Base-by-base conservation (phyloP, 345 rosid species). In the Gossypium australe region DNA sequence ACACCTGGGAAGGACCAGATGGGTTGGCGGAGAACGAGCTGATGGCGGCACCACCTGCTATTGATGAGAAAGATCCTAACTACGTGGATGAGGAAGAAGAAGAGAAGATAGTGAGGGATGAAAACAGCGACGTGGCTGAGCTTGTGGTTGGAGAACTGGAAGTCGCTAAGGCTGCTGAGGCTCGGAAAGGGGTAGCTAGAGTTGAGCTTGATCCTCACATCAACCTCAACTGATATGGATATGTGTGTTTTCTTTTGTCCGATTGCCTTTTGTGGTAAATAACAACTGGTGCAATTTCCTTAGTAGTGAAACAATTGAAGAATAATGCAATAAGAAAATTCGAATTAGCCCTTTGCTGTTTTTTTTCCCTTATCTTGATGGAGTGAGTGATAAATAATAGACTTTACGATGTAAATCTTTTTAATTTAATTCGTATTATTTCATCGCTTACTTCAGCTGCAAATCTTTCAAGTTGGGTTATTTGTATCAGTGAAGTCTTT, bases 1-100 rank as follows among this genome's bases (percentile, higher is more conserved):
- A 79, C 86, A 92, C 95, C n/a, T 92, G 98, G 97, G 97, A 92
- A 62, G 97, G 95, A 0, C 90, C 95, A 0, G 85, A 44, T 13
- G 87, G 79, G 57, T 0, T 74, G 79, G 85, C 78, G 70, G 89
- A 86, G 27, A 85, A 74, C 62, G 94, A 87, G 87, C 62, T 92
- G 76, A 75, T 70, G 1, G 80, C 84, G 1, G 75, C 58, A 43
- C 89, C 94, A 3, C 76, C 89, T 2, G 95, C 97, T 7, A 76
- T 94, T 18, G 97, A 94, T 27, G 87, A 88, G 80, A 88, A 85
- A 73, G 94, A 92, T 70, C 97, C 97, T 0, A 90, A 92, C 62
- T 92, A 90, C 67, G 85, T 84, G 34, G 92, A 94, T 14, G 94
- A 92, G 73, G 92, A 82, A 60, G 80, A 41, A 70, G 87, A 74